Base-by-base conservation (phyloP, 768 basidiomycete species). In the Auriscalpium vulgare region DNA sequence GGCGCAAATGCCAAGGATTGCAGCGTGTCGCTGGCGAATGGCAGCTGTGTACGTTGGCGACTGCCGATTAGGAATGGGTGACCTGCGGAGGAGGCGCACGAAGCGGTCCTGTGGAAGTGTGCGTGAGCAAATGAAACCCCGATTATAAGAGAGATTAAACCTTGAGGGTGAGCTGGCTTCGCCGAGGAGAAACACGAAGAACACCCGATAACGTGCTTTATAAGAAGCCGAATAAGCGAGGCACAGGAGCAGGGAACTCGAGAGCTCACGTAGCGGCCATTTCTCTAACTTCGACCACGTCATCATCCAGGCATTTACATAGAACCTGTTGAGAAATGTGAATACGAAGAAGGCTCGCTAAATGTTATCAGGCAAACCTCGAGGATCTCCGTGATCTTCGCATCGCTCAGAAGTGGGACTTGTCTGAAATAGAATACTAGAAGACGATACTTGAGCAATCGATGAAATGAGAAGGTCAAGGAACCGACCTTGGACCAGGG, bases 1-100 rank as follows among this genome's bases (percentile, higher is more conserved):
- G 6, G 95, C 91, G 61, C 91, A 91, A 46, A 95, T 84, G n/a
- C 95, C 95, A 49, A 98, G 77, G 56, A 98, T 88, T 2, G 93
- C 93, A 23, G 91, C 89, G 69, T 97, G 93, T 21, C 90, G 80
- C 65, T 87, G 82, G 29, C 91, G 82, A 13, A 95, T 73, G 8
- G 86, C 81, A 47, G 75, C 74, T 56, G 80, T 84, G 68, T 94
- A 95, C 62, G 75, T 59, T 53, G 83, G 75, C 47, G 87, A 79
- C 54, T 82, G 73, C 29, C 88, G 78, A 43, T 68, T 70, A 0
- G 90, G 90, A 36, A 94, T 76, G 50, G 77, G 77, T 56, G 81
- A 84, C 59, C 78, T 79, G 59, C 83, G 82, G 45, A 88, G 79
- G 48, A 88, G 76, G n/a, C 83, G 80, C 23, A 87, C 77, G 67